Evolutionary conservation across 2,329 filamentous ascomycete species (phyloP).

Genomic region (Claviceps purpurea): DNA sequence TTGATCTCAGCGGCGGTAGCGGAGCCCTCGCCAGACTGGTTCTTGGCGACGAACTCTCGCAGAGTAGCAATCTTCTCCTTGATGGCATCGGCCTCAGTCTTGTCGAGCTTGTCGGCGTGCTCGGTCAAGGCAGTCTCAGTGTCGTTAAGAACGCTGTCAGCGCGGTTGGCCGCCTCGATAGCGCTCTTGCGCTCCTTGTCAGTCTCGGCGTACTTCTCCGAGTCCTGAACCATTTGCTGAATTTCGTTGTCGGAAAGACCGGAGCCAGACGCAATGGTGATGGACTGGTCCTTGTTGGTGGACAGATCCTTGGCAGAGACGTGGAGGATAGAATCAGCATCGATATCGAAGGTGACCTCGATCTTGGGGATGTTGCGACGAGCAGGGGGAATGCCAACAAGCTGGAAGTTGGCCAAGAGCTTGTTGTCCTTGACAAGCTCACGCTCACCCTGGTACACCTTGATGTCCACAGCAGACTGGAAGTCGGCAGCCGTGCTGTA

Average conservation of each 20-base stretch:
- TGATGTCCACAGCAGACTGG: conserved; percentile 98
- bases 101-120: conserved; percentile 90
- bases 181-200: conserved; percentile 95
- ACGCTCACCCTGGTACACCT: conserved; percentile 99
- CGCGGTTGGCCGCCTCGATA: conserved; percentile 94
- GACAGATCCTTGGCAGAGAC: conserved; percentile 98
- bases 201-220: conserved; percentile 86
- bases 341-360: conserved; percentile 97
- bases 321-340: conserved; percentile 94
- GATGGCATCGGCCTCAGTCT: conserved; percentile 85
- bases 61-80: conserved; percentile 82
- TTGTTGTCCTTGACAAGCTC: conserved; percentile 98
- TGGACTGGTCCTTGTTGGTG: conserved; percentile 98
- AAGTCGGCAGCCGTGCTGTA: conserved; percentile 97
- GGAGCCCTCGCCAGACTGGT: conserved; percentile 78
- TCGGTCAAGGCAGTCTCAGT: conserved; percentile 98
- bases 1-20: conserved; percentile 88
- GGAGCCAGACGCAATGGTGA: conserved; percentile 95
- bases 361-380: conserved; percentile 94
- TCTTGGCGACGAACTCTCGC: conserved; percentile 85
- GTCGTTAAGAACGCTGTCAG: conserved; percentile 91
- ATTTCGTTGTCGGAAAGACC: conserved; percentile 93
- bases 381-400: conserved; percentile 89
- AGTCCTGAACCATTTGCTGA: conserved; percentile 93
- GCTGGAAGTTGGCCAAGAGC: conserved; percentile 97